Evolutionary conservation across 805 yeast species (phyloP), one percentile per base, ranked within the genome.

Genomic region (Schizosaccharomyces japonicus): DNA sequence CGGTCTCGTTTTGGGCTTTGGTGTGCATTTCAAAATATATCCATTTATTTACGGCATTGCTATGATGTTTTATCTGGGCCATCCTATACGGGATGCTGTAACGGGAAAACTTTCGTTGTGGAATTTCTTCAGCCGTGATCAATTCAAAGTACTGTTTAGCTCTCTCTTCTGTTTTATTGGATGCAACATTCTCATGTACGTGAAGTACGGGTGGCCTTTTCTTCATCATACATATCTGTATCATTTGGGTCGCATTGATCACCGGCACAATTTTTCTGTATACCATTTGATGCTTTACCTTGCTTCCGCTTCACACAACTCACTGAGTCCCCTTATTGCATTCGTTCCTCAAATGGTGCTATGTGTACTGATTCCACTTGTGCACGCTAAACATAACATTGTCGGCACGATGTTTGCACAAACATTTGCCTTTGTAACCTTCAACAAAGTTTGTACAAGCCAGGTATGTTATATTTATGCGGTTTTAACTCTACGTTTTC

Each of bases 211-310:
- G 10, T 7, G 19, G 44, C 87, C 81, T 52, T 87, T 78, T 57
- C 50, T 90, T 10, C 65, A 73, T 39, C 80, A 87, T 54, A 71
- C 95, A 0, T 84, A 81, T 58, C 57, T 83, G 3, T 85, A 87
- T 58, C 98, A 87, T 60, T 63, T 87, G 39, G 66, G 72, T 6
- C 67, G 98, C 51, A 61, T 82, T 3, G 98, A 90, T 60, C 98
- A 90, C 60, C 72, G 98, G 45, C 98, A 90, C 62, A 90, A 90
- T 61, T 90, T 90, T 58, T 81, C 94, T 3, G 66, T 85, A 2
- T 90, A 85, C 70, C 80, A 85, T 59, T 64, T 82, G 10, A 64
- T 77, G 21, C 64, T 90, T 36, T 65, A 65, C 52, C 59, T 61
- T 11, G 55, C 62, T n/a, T 58, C 60, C 15, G 26, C 36, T 26